A percentile compares a stretch with the other conserved stretches of the same genome.
phyloP scores from a whole-genome alignment of 2,329 filamentous ascomycete genomes.

The Hysterium pulicare region DNA sequence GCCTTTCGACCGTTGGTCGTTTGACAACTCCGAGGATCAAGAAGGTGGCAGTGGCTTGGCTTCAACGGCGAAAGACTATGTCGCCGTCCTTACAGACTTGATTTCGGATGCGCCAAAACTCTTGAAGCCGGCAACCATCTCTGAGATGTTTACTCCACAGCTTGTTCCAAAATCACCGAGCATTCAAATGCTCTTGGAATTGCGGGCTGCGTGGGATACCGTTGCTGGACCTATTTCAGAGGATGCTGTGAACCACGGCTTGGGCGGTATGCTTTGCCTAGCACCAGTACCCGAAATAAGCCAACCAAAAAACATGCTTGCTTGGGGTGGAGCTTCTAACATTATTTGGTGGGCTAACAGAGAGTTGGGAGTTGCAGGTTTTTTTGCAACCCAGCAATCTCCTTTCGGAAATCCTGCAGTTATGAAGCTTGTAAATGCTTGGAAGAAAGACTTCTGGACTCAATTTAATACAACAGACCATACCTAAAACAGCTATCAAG shows the following conservation, averaged over 20 bases:
- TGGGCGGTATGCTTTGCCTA: slow-evolving; percentile 10
- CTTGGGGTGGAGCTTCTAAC: slow-evolving; percentile 12
- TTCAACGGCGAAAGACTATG: slow-evolving; percentile 4
- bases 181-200: slow-evolving; percentile 3
- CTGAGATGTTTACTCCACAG: slow-evolving; percentile 4
- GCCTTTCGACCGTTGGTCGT: neutral
- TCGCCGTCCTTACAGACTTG: slow-evolving; percentile 10
- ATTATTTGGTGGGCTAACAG: slow-evolving; percentile 15
- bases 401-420: slow-evolving; percentile 13
- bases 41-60: slow-evolving; percentile 9
- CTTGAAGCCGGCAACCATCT: slow-evolving; percentile 4
- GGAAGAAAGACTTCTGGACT: slow-evolving; percentile 11
- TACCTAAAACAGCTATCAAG: too few species aligned
- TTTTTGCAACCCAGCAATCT: slow-evolving; percentile 13
- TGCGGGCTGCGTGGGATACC: slow-evolving; percentile 4
- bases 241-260: slow-evolving; percentile 10
- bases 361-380: slow-evolving; percentile 10
- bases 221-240: slow-evolving; percentile 7
- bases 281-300: slow-evolving; percentile 5
- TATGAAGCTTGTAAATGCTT: slow-evolving; percentile 9
- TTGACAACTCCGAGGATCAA: slow-evolving; percentile 7
- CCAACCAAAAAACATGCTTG: slow-evolving; percentile 6
- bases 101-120: slow-evolving; percentile 8
- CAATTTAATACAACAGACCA: too few species aligned
- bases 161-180: neutral